Evolutionary conservation across 73 alveolate genomes (phyloP), one percentile per base, ranked within the genome.

Genomic region (Paramecium biaurelia): DNA sequence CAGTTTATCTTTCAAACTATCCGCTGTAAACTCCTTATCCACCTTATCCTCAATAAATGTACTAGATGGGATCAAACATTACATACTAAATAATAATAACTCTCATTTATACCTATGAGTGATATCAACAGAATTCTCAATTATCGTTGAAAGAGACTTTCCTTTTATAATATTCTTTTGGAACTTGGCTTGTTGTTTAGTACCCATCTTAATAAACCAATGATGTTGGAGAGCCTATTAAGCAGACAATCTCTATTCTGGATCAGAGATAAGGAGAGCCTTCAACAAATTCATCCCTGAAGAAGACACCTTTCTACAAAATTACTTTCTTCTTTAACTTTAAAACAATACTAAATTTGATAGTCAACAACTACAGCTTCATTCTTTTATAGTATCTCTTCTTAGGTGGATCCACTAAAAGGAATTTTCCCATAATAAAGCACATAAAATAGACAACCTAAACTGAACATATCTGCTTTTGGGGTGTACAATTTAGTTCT

Each of bases 161-260:
- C 93, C 93, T 14, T 32, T 63, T 12, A 35, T 41, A 37, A 57
- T 67, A 20, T 59, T 59, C 23, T 70, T 57, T 28, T 26, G 72
- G 11, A 35, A 56, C 32, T 57, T 57, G 1, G 59, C 85, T 6
- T 70, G 20, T 38, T 30, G 15, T 63, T 63, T 63, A 32, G 84
- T 32, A 4, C 84, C 82, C 76, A 92, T 79, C 34, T 92, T 86
- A 7, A 56, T 70, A n/a, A 92, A 68, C 94, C 95, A 92, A 67
- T 88, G 74, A 43, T 92, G 93, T 15, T 85, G 20, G 10, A 92
- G 59, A 15, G 93, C 94, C 8, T 57, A 57, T 43, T 92, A 59
- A 18, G 95, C 95, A 2, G 93, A 86, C 11, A 86, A 28, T 26
- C 95, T 45, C 68, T 32, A 18, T 41, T 92, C 89, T 24, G 94